A percentile compares a stretch with the other conserved stretches of the same genome.
phyloP scores from a whole-genome alignment of 306 rosid species.

The Delonix regia region DNA sequence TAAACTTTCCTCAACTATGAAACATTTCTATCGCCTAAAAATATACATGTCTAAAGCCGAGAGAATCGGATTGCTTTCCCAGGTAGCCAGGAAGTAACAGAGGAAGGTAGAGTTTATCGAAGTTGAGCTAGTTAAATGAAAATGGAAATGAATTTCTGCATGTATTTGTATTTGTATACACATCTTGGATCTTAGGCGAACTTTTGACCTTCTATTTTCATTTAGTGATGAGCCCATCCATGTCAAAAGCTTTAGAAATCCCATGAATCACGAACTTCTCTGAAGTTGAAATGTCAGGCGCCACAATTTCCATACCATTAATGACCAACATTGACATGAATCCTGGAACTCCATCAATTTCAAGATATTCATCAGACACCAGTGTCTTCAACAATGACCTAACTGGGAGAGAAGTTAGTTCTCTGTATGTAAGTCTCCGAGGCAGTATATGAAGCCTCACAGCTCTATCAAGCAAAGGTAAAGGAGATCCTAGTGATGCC shows the following conservation, averaged over 20 bases:
- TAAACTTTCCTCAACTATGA: not conserved
- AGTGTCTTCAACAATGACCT: constrained; percentile 53
- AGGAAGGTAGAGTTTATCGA: not conserved
- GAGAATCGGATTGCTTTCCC: not conserved
- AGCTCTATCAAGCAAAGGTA: constrained; percentile 45
- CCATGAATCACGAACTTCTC: constrained; percentile 70
- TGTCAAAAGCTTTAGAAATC: constrained; percentile 62
- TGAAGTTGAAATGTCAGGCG: constrained; percentile 58
- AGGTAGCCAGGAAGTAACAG: not conserved
- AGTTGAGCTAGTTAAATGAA: not conserved
- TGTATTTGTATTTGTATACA: not conserved
- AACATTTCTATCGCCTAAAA: not conserved
- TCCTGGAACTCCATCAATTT: constrained; percentile 44
- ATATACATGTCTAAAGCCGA: not conserved
- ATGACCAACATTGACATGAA: constrained; percentile 47
- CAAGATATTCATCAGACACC: constrained; percentile 46
- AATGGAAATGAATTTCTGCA: not conserved
- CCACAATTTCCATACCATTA: constrained; percentile 62
- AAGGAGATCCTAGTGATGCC: constrained; percentile 42
- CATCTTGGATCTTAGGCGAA: not conserved
- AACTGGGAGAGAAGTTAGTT: constrained; percentile 50
- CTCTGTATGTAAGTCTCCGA: constrained; percentile 47
- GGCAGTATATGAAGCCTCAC: constrained; percentile 80
- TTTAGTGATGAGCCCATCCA: constrained; percentile 26
- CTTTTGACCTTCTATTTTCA: constrained; percentile 18